These are phyloP conservation scores for Rhodamnia rubescens DNA, from an alignment of 345 rosid species.

Conservation along the genomic window DNA sequence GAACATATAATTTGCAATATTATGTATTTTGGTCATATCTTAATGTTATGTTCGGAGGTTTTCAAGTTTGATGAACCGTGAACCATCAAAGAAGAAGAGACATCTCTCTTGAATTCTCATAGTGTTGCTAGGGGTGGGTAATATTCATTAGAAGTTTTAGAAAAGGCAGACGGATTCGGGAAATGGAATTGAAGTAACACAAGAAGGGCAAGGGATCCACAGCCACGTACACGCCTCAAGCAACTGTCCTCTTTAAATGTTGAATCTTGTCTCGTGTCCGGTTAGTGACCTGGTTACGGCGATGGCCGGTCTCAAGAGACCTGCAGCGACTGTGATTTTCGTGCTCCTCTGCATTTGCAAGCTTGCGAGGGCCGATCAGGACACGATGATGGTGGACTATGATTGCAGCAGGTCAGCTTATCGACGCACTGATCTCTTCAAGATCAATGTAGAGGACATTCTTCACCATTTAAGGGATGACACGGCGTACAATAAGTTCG, in stretches of 20 bases:
- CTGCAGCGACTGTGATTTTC: neutral
- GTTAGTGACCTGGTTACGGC: neutral
- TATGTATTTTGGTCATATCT: no score
- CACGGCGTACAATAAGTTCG: neutral
- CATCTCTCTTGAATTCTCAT: no score
- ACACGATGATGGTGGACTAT: neutral
- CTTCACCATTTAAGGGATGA: neutral
- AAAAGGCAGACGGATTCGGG: neutral
- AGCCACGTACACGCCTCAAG: neutral
- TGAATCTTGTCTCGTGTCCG: neutral
- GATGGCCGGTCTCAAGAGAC: neutral
- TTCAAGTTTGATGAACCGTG: no score
- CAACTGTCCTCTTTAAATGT: neutral
- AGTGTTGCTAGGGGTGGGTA: no score
- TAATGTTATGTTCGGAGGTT: no score
- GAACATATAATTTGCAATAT: no score
- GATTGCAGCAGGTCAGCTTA: accelerated
- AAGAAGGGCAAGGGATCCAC: neutral
- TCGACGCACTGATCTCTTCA: neutral
- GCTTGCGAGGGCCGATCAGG: neutral
- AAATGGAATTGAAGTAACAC: neutral
- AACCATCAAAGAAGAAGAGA: no score
- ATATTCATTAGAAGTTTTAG: neutral
- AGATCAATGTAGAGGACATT: neutral
- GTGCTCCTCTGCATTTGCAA: neutral